Percentiles rank a stretch among this genome's conserved stretches.
These are phyloP conservation scores for Neonectria hederae DNA, from an alignment of 2,329 filamentous ascomycete genomes.

Conservation along the genomic window DNA sequence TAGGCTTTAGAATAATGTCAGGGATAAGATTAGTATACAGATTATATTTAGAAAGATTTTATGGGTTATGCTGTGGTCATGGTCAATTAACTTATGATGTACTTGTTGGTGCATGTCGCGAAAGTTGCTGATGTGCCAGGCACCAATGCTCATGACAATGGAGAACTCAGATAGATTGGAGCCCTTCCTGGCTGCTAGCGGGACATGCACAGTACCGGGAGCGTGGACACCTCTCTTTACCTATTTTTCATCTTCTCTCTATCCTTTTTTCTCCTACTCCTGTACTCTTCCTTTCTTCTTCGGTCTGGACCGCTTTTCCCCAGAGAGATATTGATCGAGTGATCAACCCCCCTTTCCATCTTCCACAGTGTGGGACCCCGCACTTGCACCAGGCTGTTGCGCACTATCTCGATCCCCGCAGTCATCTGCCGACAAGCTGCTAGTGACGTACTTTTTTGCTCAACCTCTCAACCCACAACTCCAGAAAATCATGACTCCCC, in stretches of 20 bases:
- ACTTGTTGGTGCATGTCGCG: too few relatives aligned
- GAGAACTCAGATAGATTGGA: background rate
- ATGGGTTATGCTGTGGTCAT: too few relatives aligned
- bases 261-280: background rate
- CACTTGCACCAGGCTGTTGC: conserved; percentile 28
- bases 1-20: too few relatives aligned
- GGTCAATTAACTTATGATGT: too few relatives aligned
- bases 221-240: background rate
- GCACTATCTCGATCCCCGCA: conserved; percentile 21
- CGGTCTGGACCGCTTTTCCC: background rate
- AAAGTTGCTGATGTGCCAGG: too few relatives aligned
- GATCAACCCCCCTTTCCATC: conserved; percentile 9
- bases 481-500: conserved; percentile 35
- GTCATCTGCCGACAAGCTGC: conserved; percentile 9
- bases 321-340: conserved; percentile 10
- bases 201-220: background rate
- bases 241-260: background rate
- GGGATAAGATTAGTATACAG: too few relatives aligned
- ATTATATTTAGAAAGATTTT: too few relatives aligned
- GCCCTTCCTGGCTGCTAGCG: background rate
- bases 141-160: too few relatives aligned
- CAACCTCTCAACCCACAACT: conserved; percentile 36
- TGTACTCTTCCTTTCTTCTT: background rate
- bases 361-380: conserved; percentile 31
- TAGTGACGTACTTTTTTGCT: conserved; percentile 29